These are phyloP conservation scores for Tetrahymena borealis DNA, from an alignment of 73 alveolate species.

Conservation along the genomic window DNA sequence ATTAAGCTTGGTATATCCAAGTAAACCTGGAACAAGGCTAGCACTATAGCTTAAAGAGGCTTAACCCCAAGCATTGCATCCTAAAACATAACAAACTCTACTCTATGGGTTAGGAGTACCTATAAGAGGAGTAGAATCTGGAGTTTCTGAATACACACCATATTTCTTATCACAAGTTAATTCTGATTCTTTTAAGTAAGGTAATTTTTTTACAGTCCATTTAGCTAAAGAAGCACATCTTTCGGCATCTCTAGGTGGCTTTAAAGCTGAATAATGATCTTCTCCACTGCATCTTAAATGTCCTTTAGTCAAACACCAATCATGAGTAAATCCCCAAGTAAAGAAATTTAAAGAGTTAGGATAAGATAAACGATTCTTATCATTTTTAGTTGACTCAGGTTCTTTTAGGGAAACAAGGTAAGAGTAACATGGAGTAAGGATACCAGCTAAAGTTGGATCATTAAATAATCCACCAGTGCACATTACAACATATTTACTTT, in stretches of 20 bases:
- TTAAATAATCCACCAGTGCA: background rate
- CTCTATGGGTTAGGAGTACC: background rate
- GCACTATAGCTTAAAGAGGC: background rate
- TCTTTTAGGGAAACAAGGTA: background rate
- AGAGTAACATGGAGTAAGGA: background rate
- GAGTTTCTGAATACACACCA: background rate
- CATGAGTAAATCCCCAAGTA: background rate
- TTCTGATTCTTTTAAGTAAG: background rate
- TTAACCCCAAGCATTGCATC: background rate
- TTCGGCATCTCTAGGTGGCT: background rate
- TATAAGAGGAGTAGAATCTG: background rate
- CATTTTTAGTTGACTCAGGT: background rate
- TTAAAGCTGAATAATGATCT: background rate
- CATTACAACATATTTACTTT: background rate
- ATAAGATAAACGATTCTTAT: background rate
- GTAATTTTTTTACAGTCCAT: background rate
- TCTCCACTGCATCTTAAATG: background rate
- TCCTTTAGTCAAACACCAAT: background rate
- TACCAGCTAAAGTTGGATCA: background rate
- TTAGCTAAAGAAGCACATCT: background rate
- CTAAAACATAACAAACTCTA: background rate
- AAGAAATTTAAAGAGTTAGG: background rate
- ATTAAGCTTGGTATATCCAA: background rate
- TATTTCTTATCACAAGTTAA: background rate
- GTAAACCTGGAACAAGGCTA: background rate